Evolutionary conservation across 306 rosid species (phyloP).

Genomic region (Luffa aegyptiaca): DNA sequence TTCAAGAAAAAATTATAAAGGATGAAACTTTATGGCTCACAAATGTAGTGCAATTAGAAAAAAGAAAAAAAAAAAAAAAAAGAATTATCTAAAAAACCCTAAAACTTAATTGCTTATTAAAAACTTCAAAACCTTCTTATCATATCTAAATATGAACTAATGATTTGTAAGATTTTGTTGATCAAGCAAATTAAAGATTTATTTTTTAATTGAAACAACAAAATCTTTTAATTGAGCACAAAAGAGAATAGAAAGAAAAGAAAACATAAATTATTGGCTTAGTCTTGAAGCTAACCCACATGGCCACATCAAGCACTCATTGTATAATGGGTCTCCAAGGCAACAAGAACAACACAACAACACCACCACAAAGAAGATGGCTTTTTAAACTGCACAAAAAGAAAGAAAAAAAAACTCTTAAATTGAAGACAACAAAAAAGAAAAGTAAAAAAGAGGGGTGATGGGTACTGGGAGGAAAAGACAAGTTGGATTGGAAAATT

Average conservation of each 20-base stretch:
- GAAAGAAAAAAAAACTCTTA: background rate
- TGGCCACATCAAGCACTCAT: conserved; percentile 6
- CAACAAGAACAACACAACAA: background rate
- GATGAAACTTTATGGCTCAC: background rate
- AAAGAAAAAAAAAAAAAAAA: background rate
- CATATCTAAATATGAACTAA: background rate
- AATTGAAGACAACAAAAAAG: background rate
- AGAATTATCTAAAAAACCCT: background rate
- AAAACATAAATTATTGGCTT: background rate
- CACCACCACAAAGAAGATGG: background rate
- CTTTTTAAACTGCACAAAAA: background rate
- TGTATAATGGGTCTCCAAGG: background rate
- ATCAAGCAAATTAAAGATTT: background rate
- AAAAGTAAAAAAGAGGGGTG: background rate
- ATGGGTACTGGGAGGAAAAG: background rate
- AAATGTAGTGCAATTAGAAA: background rate
- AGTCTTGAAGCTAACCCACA: conserved; percentile 2
- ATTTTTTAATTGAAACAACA: background rate
- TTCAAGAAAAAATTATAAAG: background rate
- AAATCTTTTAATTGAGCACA: background rate
- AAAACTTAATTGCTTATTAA: background rate
- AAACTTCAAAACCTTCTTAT: background rate
- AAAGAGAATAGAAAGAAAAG: background rate
- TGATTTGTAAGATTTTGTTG: background rate
- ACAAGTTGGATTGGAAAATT: background rate